A percentile compares a stretch with the other conserved stretches of the same genome.
phyloP scores from a whole-genome alignment of 352 stramenopile genomes.

The Plasmopara viticola region DNA sequence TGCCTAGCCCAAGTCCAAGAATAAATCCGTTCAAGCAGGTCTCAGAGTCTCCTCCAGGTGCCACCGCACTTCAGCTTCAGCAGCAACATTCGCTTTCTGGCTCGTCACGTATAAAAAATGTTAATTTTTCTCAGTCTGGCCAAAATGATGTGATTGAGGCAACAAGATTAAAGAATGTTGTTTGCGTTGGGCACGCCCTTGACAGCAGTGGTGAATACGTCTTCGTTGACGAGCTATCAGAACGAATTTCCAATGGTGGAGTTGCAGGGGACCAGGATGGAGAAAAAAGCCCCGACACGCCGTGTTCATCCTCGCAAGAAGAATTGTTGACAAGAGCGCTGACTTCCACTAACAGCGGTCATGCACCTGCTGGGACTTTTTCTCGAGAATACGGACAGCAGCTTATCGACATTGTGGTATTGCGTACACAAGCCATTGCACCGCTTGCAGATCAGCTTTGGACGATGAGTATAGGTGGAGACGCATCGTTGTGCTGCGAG shows the following conservation, averaged over 20 bases:
- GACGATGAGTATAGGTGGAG: constrained; percentile 32
- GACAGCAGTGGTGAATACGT: constrained; percentile 67
- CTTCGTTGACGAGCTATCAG: constrained; percentile 41
- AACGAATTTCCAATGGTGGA: constrained; percentile 17
- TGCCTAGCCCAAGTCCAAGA: constrained; percentile 51
- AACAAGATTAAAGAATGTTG: constrained; percentile 17
- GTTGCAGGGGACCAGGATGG: constrained; percentile 3
- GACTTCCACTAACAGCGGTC: constrained; percentile 1
- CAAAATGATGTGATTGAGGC: constrained; percentile 6
- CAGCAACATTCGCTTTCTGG: constrained; percentile 8
- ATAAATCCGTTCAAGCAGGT: constrained; percentile 74
- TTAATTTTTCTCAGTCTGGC: constrained; percentile 10
- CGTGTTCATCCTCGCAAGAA: neutral
- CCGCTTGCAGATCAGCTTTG: constrained; percentile 60
- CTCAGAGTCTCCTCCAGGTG: constrained; percentile 33
- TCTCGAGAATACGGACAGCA: constrained; percentile 49
- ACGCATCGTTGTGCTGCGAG: neutral
- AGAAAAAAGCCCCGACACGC: constrained; percentile 1
- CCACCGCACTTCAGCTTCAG: constrained; percentile 21
- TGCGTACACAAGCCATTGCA: constrained; percentile 57
- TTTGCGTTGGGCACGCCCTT: constrained; percentile 16
- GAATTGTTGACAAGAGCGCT: constrained; percentile 9
- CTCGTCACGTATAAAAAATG: neutral
- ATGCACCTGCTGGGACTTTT: constrained; percentile 9
- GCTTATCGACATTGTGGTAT: constrained; percentile 54